Evolutionary conservation across 345 rosid species (phyloP).

Genomic region (Erodium maritimum): DNA sequence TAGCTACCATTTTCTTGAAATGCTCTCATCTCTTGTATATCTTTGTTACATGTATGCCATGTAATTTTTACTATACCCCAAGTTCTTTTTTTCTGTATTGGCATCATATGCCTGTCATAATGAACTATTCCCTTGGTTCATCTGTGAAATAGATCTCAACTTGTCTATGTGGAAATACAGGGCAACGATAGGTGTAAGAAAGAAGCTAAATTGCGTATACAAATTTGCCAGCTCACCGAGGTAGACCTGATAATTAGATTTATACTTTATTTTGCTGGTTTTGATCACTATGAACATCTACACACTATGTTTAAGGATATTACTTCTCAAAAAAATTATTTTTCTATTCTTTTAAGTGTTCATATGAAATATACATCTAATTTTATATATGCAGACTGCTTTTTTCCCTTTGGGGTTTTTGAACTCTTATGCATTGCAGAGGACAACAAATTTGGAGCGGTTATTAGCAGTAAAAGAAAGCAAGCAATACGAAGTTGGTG

Average conservation of each 20-base stretch:
- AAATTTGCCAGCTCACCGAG: constrained; percentile 36
- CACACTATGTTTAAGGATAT: no score
- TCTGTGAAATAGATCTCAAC: neutral
- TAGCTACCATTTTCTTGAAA: no score
- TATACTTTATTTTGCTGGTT: neutral
- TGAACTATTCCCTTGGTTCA: neutral
- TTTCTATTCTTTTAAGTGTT: no score
- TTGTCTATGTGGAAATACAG: constrained; percentile 20
- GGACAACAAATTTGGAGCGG: constrained; percentile 25
- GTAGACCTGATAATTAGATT: constrained; percentile 19
- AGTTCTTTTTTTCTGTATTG: no score
- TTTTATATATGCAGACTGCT: no score
- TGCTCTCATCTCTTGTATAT: no score
- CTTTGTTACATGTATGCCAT: neutral
- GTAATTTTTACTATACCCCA: no score
- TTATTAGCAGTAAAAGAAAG: constrained; percentile 17
- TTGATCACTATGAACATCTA: no score
- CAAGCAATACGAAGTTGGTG: constrained; percentile 12
- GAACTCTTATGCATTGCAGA: constrained; percentile 18
- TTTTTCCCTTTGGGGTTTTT: no score
- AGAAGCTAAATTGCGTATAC: constrained; percentile 31
- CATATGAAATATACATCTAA: no score
- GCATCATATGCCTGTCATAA: no score
- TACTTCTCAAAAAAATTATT: no score
- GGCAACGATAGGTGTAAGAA: constrained; percentile 24